phyloP scores from a whole-genome alignment of 169 alveolate species.

The Plasmodium gonderi region DNA sequence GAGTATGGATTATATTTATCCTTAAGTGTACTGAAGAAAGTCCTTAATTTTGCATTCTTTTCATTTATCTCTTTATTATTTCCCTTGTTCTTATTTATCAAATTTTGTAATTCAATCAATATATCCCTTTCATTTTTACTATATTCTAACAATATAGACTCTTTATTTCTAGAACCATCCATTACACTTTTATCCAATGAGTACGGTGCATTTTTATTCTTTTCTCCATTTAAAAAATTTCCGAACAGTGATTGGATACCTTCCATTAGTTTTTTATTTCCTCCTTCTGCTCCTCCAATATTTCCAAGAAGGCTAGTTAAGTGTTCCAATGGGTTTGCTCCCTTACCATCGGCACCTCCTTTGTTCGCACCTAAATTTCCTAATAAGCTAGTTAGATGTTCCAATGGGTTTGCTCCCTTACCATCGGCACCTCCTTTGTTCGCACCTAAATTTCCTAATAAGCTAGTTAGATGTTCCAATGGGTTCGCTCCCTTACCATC shows the following conservation, averaged over 20 bases:
- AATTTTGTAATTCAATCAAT: constrained; percentile 19
- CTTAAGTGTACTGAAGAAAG: background rate
- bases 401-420: background rate
- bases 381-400: constrained; percentile 4
- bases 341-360: background rate
- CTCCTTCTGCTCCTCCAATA: background rate
- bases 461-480: background rate
- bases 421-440: background rate
- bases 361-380: background rate
- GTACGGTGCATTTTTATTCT: constrained; percentile 9
- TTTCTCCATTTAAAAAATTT: constrained; percentile 11
- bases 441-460: background rate
- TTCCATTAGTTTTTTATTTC: background rate
- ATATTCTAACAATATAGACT: constrained; percentile 10
- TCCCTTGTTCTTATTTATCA: constrained; percentile 39
- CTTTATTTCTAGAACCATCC: background rate
- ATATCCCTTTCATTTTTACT: constrained; percentile 5
- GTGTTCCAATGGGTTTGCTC: background rate
- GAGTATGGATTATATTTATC: constrained; percentile 58
- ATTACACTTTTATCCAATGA: constrained; percentile 44
- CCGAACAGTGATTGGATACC: constrained; percentile 28
- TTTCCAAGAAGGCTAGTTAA: background rate
- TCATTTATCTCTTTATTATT: constrained; percentile 12
- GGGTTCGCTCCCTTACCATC: background rate
- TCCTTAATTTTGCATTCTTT: constrained; percentile 24